A percentile compares a stretch with the other conserved stretches of the same genome.
Evolutionary conservation across 2,329 filamentous ascomycete species (phyloP).

Genomic region (Uncinocarpus reesii): DNA sequence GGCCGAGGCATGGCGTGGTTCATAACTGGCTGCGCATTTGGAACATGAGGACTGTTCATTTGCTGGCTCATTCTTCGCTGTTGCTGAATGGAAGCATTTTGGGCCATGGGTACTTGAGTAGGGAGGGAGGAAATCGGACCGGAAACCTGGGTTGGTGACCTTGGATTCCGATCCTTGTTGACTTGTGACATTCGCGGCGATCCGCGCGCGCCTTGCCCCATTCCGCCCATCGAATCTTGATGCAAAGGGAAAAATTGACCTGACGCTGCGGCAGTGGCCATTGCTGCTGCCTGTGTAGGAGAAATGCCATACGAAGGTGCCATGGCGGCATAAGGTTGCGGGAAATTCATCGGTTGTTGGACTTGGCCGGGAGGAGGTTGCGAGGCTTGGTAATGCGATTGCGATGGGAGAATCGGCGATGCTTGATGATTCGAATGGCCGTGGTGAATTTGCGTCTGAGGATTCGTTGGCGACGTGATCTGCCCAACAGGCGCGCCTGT

Average conservation of each 20-base stretch:
- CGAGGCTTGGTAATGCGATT: slow-evolving; percentile 57
- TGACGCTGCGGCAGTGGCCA: slow-evolving; percentile 86
- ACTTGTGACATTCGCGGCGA: slow-evolving; percentile 68
- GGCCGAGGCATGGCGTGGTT: slow-evolving; percentile 46
- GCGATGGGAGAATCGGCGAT: slow-evolving; percentile 69
- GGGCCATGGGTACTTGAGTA: slow-evolving; percentile 22
- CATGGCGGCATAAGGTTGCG: slow-evolving; percentile 70
- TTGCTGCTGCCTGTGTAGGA: slow-evolving; percentile 77
- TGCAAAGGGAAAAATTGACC: slow-evolving; percentile 69
- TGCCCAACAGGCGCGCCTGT: slow-evolving; percentile 36
- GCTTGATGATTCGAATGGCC: slow-evolving; percentile 53
- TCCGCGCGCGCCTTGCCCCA: slow-evolving; percentile 48
- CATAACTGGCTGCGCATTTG: slow-evolving; percentile 65
- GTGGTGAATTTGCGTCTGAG: slow-evolving; percentile 54
- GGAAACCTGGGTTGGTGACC: slow-evolving; percentile 64
- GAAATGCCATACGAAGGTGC: slow-evolving; percentile 63
- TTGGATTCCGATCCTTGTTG: slow-evolving; percentile 64
- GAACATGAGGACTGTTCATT: slow-evolving; percentile 62
- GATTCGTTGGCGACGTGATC: slow-evolving; percentile 64
- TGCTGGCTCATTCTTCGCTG: slow-evolving; percentile 62
- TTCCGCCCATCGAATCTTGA: slow-evolving; percentile 56
- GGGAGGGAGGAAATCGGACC: slow-evolving; percentile 45
- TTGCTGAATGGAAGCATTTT: slow-evolving; percentile 30
- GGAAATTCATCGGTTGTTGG: slow-evolving; percentile 68
- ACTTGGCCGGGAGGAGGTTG: slow-evolving; percentile 51